A percentile compares a stretch with the other conserved stretches of the same genome.
These are phyloP conservation scores for Russula griseocarnosa DNA, from an alignment of 768 basidiomycete species.

Conservation along the genomic window DNA sequence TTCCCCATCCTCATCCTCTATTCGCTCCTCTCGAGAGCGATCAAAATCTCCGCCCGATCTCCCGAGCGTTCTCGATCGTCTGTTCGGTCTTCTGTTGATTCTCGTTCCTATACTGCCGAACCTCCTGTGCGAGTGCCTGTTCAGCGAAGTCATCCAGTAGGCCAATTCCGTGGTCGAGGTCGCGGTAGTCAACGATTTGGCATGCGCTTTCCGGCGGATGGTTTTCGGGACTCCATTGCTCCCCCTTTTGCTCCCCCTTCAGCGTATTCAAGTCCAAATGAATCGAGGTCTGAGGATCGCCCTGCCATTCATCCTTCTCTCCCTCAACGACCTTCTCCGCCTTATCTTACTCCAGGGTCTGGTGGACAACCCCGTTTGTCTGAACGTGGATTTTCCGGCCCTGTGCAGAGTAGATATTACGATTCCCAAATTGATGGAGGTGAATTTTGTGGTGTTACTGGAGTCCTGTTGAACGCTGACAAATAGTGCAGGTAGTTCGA, in stretches of 20 bases:
- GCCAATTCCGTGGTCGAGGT: constrained; percentile 13
- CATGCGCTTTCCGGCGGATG: constrained; percentile 14
- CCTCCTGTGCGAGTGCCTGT: constrained; percentile 15
- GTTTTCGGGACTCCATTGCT: constrained; percentile 1
- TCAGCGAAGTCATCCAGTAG: constrained; percentile 23
- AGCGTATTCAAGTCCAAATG: constrained; percentile 14
- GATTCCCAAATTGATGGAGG: constrained; percentile 16
- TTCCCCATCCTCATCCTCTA: constrained; percentile 33
- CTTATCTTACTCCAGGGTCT: constrained; percentile 3
- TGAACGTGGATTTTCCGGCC: constrained; percentile 18
- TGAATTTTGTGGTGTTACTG: constrained; percentile 1
- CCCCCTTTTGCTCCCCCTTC: constrained; percentile 3
- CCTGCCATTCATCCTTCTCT: constrained; percentile 20
- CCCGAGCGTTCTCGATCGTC: constrained; percentile 37
- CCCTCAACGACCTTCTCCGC: constrained; percentile 23
- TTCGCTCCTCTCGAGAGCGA: constrained; percentile 36
- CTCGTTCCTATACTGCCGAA: constrained; percentile 35
- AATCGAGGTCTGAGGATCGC: constrained; percentile 20
- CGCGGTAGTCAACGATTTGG: constrained; percentile 6
- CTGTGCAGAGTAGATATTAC: constrained; percentile 7
- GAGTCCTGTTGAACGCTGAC: constrained; percentile 2
- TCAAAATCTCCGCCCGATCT: constrained; percentile 33
- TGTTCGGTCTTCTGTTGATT: constrained; percentile 58
- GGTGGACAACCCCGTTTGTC: constrained; percentile 12
- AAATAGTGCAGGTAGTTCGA: constrained; percentile 1